Base-by-base conservation (phyloP, 805 yeast genomes). In the Cyberlindnera veronae region DNA sequence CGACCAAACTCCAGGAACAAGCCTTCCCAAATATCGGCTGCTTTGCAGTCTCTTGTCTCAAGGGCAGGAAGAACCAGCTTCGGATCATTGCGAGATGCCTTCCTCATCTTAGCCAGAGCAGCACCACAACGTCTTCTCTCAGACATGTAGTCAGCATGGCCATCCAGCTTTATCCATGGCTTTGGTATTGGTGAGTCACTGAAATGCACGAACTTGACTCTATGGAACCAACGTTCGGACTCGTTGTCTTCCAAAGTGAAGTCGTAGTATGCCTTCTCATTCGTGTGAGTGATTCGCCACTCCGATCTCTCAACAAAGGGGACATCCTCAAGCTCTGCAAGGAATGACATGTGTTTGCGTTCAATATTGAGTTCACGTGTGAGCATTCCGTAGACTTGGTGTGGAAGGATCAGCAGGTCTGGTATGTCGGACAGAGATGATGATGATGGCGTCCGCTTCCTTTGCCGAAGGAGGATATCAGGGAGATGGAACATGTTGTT, bases 121-220 rank as follows among this genome's bases (percentile, higher is more conserved):
- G 36, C 13, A 17, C 38, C 35, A 35, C 58, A 54, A 10, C 58
- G 36, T 1, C 46, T 38, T 38, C 56, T 42, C 6, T 5, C 29
- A 1, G 29, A 29, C 57, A 52, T 53, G 32, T 51, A 51, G 1
- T 26, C 33, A 3, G 20, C 39, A 0, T 35, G n/a, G 1, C 29
- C 38, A 9, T 42, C 32, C 30, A 44, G 39, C 18, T 39, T n/a
- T 27, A 42, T 54, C 88, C 88, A 81, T 6, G 87, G 87, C 52
- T 82, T 80, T 0, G 79, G 77, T 5, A 80, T 58, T 5, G 87
- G 88, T 27, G 69, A 67, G 51, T 82, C 88, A 3, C 83, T 75
- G 55, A 76, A 82, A 56, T 82, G 88, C 17, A 81, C 55, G 38
- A 76, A 63, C 50, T 69, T 72, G 5, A 71, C 58, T 8, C 63